Evolutionary conservation across 2,329 filamentous ascomycete genomes (phyloP), one percentile per base, ranked within the genome.

Genomic region (Aspergillus terreus): DNA sequence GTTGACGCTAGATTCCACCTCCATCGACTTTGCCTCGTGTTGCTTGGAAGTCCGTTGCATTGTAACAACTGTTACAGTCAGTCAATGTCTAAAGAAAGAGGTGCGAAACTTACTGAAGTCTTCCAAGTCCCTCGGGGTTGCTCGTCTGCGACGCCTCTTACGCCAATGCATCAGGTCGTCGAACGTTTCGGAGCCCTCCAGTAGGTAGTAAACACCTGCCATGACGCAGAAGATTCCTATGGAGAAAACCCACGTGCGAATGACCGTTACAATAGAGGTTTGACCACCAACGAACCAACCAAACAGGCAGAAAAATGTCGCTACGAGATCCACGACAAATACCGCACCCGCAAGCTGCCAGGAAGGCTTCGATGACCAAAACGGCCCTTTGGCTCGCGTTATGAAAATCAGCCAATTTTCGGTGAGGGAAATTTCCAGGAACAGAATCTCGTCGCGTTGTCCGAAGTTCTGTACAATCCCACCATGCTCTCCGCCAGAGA

Each of bases 351-450:
- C 72, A 42, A 95, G 79, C 74, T 95, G 88, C 87, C 89, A 92
- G 55, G 90, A 95, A 54, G 91, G 90, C 53, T 90, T 82, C 21
- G 88, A 92, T 3, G 88, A 91, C 90, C 90, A 95, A 82, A 95
- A 92, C 49, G 90, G 89, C 66, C 90, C 90, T 74, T 92, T 92
- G 75, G 90, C 87, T 80, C 91, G 90, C 59, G 90, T 95, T 76
- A 95, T 92, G 79, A 96, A 95, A 75, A 96, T 96, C 47, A 95
- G 82, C 90, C 91, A 95, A 78, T 95, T 96, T 81, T 95, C 89
- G 54, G 90, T 92, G 49, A 95, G 82, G 11, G 88, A 90, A 71
- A 95, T 89, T 76, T 95, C 84, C 35, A 96, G 85, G 82, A 95
- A 95, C 65, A 96, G 75, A 52, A 95, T 85, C 63, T 85, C 84